Evolutionary conservation across 495 filamentous ascomycete species (phyloP).

Genomic region (Apiosordaria backusii): DNA sequence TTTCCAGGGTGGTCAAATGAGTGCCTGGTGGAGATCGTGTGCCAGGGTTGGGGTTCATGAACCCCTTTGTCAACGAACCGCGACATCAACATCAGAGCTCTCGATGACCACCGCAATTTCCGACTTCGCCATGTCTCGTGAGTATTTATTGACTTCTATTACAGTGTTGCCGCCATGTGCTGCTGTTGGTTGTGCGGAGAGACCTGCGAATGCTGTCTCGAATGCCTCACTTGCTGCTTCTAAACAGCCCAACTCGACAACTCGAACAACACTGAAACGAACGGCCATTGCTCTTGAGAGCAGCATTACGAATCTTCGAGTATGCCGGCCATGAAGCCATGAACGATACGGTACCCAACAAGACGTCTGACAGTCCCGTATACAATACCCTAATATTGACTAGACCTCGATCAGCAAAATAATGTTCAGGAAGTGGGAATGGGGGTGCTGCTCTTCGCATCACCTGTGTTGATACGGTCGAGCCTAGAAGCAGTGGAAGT

Average conservation of each 20-base stretch:
- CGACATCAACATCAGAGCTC: neutral
- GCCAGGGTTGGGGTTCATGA: neutral
- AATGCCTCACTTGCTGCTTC: constrained; percentile 26
- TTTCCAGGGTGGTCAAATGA: neutral
- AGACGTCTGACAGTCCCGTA: too few species aligned
- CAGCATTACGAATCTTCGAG: too few species aligned
- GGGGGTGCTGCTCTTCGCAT: too few species aligned
- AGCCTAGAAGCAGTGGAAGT: too few species aligned
- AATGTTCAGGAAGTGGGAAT: too few species aligned
- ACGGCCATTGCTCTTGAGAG: too few species aligned
- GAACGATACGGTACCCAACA: too few species aligned
- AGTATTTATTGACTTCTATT: neutral
- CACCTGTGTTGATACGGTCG: too few species aligned
- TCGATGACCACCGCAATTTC: neutral
- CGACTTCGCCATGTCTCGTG: neutral
- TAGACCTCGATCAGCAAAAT: too few species aligned
- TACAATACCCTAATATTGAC: too few species aligned
- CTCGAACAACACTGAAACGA: neutral
- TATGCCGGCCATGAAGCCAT: too few species aligned
- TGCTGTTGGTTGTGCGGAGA: constrained; percentile 30
- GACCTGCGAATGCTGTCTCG: constrained; percentile 28
- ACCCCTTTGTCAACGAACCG: neutral
- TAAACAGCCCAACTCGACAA: constrained; percentile 10
- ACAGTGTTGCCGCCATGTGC: constrained; percentile 24
- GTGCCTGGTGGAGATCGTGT: neutral